Conservation (phyloP, 345 rosid species). For the Citrus mangshanensis region DNA sequence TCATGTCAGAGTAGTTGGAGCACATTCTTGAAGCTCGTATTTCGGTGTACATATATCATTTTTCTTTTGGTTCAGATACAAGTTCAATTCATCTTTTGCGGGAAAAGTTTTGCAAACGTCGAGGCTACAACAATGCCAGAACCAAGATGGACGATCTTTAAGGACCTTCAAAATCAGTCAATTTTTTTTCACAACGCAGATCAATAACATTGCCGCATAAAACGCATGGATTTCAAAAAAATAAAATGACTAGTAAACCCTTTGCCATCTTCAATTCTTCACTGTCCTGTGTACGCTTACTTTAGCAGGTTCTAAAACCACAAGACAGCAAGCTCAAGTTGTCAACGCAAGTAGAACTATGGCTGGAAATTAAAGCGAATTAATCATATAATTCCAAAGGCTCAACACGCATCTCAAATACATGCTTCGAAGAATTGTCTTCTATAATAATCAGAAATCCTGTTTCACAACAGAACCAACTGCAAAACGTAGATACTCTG, state of each 20-base stretch:
- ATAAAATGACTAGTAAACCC: too few relatives aligned
- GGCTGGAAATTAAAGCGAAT: too few relatives aligned
- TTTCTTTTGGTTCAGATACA: too few relatives aligned
- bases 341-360: too few relatives aligned
- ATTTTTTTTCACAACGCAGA: neutral
- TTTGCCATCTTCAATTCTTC: neutral
- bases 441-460: too few relatives aligned
- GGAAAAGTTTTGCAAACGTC: conserved; percentile 91
- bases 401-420: too few relatives aligned
- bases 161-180: conserved; percentile 93
- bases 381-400: too few relatives aligned
- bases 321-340: too few relatives aligned
- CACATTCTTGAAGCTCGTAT: conserved; percentile 56
- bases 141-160: conserved; percentile 97
- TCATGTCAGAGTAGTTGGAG: conserved; percentile 76
- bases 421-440: too few relatives aligned
- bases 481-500: too few relatives aligned
- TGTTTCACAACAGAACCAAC: too few relatives aligned
- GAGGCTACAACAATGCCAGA: conserved; percentile 94
- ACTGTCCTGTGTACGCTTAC: conserved; percentile 26
- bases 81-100: conserved; percentile 32
- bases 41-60: neutral
- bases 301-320: conserved; percentile 64
- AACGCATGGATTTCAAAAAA: too few relatives aligned
- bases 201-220: neutral